Evolutionary conservation across 306 rosid species (phyloP), one percentile per base, ranked within the genome.

Genomic region (Trifolium dubium): DNA sequence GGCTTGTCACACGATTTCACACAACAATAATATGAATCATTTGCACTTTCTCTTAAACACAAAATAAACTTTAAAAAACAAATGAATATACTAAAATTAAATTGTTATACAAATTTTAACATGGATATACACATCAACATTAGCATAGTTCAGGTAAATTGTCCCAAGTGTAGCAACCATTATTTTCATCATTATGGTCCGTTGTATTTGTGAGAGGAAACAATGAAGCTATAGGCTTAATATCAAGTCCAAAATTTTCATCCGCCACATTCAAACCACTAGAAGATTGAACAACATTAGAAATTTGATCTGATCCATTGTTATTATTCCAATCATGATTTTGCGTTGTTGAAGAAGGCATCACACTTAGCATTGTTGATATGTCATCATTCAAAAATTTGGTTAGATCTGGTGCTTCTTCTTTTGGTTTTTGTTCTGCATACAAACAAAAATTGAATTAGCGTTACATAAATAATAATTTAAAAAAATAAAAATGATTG

Each of bases 91-190:
- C 63, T 49, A 66, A 76, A 59, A 32, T 23, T 41, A 54, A 67
- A 39, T 67, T 73, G 23, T 10, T 73, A 73, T 53, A 54, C 19
- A 76, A 46, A 8, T 63, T 77, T 61, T 2, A 54, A 71, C 64
- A 66, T 12, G 5, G 0, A 5, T 1, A 5, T 1, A 31, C 11
- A 14, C n/a, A 60, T 14, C 58, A 81, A 40, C 69, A 74, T 85
- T 73, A 86, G 82, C 92, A 86, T 11, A 93, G 82, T 37, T 88
- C 83, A 51, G 94, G 89, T 67, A 91, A 80, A 72, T 84, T 87
- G 74, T 91, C 97, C 96, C 98, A 91, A 40, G 88, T 4, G 81
- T 81, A 82, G 78, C 78, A 75, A 6, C 75, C 80, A 6, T 63
- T 70, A 64, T 85, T 85, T 74, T 77, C 85, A 60, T 77, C 51